Percentiles rank a stretch among this genome's conserved stretches.
phyloP scores from a whole-genome alignment of 2,329 filamentous ascomycete genomes.

The Venturia asperata region DNA sequence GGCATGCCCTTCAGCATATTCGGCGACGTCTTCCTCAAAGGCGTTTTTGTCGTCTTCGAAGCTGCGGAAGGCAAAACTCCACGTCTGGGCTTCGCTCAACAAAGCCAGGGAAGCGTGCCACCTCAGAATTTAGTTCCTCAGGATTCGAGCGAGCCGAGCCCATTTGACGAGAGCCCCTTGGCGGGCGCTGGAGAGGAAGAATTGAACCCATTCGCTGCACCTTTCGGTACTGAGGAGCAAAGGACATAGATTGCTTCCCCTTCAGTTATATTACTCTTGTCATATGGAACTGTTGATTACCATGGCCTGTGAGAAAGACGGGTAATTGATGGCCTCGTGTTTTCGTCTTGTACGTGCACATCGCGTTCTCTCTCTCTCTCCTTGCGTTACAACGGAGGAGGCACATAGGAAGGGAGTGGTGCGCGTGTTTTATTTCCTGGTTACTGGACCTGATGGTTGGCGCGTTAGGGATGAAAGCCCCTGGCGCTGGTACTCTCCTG shows the following conservation, averaged over 20 bases:
- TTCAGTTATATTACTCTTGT: neutral
- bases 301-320: neutral
- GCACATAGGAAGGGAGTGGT: neutral
- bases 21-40: constrained; percentile 74
- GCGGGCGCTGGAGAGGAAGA: constrained; percentile 1
- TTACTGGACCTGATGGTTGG: constrained; percentile 4
- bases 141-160: constrained; percentile 13
- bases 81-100: constrained; percentile 40
- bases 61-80: constrained; percentile 33
- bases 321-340: neutral
- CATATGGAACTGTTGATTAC: neutral
- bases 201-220: constrained; percentile 1
- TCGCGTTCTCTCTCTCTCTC: neutral
- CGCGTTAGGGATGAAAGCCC: constrained; percentile 15
- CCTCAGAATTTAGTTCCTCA: constrained; percentile 10
- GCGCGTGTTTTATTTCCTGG: constrained; percentile 4
- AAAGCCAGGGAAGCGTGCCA: constrained; percentile 23
- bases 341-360: neutral
- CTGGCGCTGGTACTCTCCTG: neutral
- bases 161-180: constrained; percentile 12
- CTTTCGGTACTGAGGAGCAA: neutral
- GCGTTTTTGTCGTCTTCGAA: constrained; percentile 67
- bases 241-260: neutral
- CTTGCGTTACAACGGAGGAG: neutral
- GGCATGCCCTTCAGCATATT: constrained; percentile 61